These are phyloP conservation scores for Botrytis cinerea DNA, from an alignment of 2,329 filamentous ascomycete genomes.

Conservation along the genomic window DNA sequence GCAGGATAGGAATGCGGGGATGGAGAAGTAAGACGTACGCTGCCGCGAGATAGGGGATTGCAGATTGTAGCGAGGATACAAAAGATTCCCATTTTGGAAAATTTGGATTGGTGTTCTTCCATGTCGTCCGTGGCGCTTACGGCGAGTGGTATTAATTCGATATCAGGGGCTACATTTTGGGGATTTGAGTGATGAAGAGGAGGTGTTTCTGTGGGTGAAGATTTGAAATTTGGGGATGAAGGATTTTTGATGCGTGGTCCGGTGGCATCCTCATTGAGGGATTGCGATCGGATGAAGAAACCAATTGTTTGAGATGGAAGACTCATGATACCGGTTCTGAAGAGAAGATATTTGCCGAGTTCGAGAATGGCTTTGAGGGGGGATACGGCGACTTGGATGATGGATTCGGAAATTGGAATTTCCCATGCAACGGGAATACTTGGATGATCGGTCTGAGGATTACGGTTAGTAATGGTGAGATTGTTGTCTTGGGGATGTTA, in stretches of 20 bases:
- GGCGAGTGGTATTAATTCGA: slow-evolving; percentile 25
- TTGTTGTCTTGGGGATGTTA: not conserved
- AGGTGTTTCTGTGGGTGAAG: not conserved
- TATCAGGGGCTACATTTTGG: slow-evolving; percentile 3
- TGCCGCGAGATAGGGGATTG: slow-evolving; percentile 20
- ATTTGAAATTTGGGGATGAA: not conserved
- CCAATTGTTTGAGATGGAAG: slow-evolving; percentile 2
- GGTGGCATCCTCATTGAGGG: slow-evolving; percentile 15
- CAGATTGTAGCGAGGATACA: slow-evolving; percentile 18
- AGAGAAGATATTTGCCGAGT: slow-evolving; percentile 23
- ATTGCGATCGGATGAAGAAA: slow-evolving; percentile 18
- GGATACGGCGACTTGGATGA: not conserved
- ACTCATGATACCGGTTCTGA: slow-evolving; percentile 22
- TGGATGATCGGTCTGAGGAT: slow-evolving; percentile 17
- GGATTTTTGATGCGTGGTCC: not conserved
- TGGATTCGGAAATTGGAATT: slow-evolving; percentile 21
- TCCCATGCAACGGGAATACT: slow-evolving; percentile 23
- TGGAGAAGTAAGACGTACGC: slow-evolving; percentile 21
- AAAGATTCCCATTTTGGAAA: slow-evolving; percentile 23
- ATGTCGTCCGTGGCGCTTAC: slow-evolving; percentile 18
- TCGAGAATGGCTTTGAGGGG: slow-evolving; percentile 15
- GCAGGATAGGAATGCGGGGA: slow-evolving; percentile 16
- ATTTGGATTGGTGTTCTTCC: slow-evolving; percentile 12
- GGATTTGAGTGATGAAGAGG: not conserved
- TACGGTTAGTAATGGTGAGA: not conserved